These are phyloP conservation scores for Alternaria sp. DNA, from an alignment of 2,329 filamentous ascomycete species.

Conservation along the genomic window DNA sequence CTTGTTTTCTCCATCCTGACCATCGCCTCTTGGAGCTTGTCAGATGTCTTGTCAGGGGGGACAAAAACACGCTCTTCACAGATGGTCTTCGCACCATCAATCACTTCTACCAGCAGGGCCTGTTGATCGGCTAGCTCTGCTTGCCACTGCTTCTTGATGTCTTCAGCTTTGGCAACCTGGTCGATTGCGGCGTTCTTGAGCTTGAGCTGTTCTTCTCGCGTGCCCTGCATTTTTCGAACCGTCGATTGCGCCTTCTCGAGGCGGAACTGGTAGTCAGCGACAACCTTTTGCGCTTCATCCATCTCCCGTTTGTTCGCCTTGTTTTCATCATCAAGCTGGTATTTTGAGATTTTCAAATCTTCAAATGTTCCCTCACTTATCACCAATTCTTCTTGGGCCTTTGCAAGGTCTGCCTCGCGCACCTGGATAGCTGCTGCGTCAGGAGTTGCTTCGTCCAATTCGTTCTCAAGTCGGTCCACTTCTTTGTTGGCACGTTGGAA, in stretches of 20 bases:
- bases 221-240: slow-evolving; percentile 39
- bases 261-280: slow-evolving; percentile 32
- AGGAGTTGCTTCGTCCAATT: slow-evolving; percentile 64
- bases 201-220: slow-evolving; percentile 47
- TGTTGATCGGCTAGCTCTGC: slow-evolving; percentile 17
- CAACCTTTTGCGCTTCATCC: slow-evolving; percentile 37
- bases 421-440: slow-evolving; percentile 65
- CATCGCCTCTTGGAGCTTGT: slow-evolving; percentile 42
- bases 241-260: slow-evolving; percentile 42
- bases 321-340: slow-evolving; percentile 51
- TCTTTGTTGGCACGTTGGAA: slow-evolving; percentile 68
- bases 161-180: slow-evolving; percentile 44
- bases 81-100: slow-evolving; percentile 34
- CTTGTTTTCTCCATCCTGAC: slow-evolving; percentile 41
- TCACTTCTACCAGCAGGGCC: slow-evolving; percentile 33
- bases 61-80: slow-evolving; percentile 40
- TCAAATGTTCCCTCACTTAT: slow-evolving; percentile 63
- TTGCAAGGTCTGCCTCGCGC: slow-evolving; percentile 1
- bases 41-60: slow-evolving; percentile 41
- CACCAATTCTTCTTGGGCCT: slow-evolving; percentile 58
- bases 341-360: slow-evolving; percentile 58
- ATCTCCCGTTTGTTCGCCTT: slow-evolving; percentile 41
- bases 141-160: slow-evolving; percentile 38
- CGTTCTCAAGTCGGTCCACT: slow-evolving; percentile 72
- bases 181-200: slow-evolving; percentile 55